Evolutionary conservation across 176 grass and related monocot species (phyloP).

Genomic region (Rhynchospora tenuis): DNA sequence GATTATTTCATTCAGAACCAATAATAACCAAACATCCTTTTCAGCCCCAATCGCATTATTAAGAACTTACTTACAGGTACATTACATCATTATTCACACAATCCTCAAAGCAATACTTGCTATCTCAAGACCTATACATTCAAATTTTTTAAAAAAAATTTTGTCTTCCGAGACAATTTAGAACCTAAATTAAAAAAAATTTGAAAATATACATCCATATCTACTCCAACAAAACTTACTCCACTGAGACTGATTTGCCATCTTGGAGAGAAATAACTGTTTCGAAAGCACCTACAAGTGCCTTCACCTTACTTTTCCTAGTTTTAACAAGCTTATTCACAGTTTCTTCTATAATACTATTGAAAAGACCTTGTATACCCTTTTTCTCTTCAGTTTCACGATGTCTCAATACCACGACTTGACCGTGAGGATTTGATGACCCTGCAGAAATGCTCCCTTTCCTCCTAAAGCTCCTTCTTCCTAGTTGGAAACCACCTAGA

Average conservation of each 20-base stretch:
- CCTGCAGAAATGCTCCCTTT: slow-evolving; percentile 14
- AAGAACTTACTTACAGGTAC: not conserved
- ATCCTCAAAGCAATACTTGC: not conserved
- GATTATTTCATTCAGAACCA: not conserved
- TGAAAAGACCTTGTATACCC: slow-evolving; percentile 50
- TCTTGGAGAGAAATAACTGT: slow-evolving; percentile 55
- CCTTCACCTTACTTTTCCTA: slow-evolving; percentile 74
- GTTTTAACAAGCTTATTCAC: slow-evolving; percentile 49
- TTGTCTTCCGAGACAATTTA: not conserved
- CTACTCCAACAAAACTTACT: not conserved
- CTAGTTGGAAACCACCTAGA: slow-evolving; percentile 33
- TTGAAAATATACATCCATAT: not conserved
- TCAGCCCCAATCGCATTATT: slow-evolving; percentile 6
- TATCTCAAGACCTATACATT: slow-evolving; percentile 10
- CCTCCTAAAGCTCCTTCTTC: slow-evolving; percentile 42
- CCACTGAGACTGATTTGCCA: slow-evolving; percentile 26
- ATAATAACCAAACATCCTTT: not conserved
- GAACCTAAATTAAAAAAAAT: not conserved
- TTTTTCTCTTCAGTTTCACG: slow-evolving; percentile 63
- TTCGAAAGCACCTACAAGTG: slow-evolving; percentile 68
- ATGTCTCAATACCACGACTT: slow-evolving; percentile 37
- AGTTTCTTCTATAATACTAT: slow-evolving; percentile 57
- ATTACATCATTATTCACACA: not conserved
- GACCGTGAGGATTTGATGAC: not conserved
- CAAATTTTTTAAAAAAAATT: not conserved